Evolutionary conservation across 108 stramenopile species (phyloP).

Genomic region (Chaetoceros muelleri): DNA sequence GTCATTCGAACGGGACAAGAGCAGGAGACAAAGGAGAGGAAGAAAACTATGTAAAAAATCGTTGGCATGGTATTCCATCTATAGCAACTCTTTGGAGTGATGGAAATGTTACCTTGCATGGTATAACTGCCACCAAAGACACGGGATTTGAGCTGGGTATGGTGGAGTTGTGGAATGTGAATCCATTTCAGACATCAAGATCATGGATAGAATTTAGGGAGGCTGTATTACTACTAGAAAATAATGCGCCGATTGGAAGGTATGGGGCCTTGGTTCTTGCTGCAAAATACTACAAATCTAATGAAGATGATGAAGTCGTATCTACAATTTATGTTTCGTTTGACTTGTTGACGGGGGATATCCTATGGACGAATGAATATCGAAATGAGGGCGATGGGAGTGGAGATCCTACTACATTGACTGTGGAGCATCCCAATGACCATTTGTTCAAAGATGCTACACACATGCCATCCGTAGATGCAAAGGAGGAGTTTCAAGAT

Average conservation of each 20-base stretch:
- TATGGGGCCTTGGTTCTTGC: conserved; percentile 27
- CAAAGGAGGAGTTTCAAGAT: too few relatives aligned
- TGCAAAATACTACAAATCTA: conserved; percentile 18
- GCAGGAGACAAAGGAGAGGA: conserved; percentile 22
- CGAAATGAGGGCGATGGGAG: too few relatives aligned
- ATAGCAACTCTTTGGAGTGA: conserved; percentile 67
- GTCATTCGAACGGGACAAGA: conserved; percentile 80
- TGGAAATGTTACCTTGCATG: conserved; percentile 51
- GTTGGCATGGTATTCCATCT: conserved; percentile 54
- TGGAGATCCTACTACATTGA: too few relatives aligned
- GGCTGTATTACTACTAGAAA: neutral
- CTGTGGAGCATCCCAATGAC: too few relatives aligned
- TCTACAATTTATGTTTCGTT: neutral
- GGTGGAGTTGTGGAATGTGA: conserved; percentile 27
- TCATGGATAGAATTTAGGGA: neutral
- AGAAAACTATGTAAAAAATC: conserved; percentile 15
- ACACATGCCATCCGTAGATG: too few relatives aligned
- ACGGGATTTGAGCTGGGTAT: conserved; percentile 11
- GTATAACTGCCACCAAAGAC: conserved; percentile 21
- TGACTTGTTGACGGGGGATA: neutral
- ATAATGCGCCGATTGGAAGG: conserved; percentile 9
- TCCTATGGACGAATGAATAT: neutral
- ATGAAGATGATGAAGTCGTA: neutral
- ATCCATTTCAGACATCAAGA: conserved; percentile 8
- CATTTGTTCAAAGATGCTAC: too few relatives aligned